Conservation (phyloP, 2,329 filamentous ascomycete genomes). For the Beauveria sp. region DNA sequence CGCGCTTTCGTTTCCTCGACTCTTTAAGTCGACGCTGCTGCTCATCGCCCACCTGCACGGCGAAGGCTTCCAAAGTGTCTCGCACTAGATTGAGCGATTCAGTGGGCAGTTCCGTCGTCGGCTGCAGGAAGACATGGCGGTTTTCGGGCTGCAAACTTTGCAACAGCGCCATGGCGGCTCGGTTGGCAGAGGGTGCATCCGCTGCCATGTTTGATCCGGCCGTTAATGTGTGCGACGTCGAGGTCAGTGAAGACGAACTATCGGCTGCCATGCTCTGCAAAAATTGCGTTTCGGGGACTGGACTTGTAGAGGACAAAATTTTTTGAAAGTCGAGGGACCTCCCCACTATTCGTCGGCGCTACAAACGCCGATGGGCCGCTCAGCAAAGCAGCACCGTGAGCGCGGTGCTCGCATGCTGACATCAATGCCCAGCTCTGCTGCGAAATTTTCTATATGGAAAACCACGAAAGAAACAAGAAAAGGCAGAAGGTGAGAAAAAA, state of each 20-base stretch:
- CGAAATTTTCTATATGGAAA: no score
- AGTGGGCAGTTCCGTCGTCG: conserved; percentile 56
- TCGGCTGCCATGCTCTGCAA: conserved; percentile 26
- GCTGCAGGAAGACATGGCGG: conserved; percentile 71
- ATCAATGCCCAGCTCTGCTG: no score
- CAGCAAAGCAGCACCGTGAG: not conserved
- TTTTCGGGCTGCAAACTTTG: conserved; percentile 49
- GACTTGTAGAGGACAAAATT: not conserved
- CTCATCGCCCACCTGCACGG: conserved; percentile 62
- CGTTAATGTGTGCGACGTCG: conserved; percentile 57
- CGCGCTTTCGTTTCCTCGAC: conserved; percentile 71
- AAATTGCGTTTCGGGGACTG: not conserved
- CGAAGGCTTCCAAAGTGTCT: conserved; percentile 69
- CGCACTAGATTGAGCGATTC: conserved; percentile 72
- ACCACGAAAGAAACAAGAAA: not conserved
- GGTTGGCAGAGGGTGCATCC: conserved; percentile 18
- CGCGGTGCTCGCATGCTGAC: no score
- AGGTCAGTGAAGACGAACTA: conserved; percentile 54
- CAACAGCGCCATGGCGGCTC: conserved; percentile 40
- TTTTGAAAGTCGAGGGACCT: not conserved
- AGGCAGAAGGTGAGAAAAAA: not conserved
- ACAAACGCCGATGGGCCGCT: conserved; percentile 1
- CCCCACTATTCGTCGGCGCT: conserved; percentile 12
- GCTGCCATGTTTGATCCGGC: conserved; percentile 37
- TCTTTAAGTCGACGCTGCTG: conserved; percentile 63